Percentiles rank a stretch among this genome's conserved stretches.
Conservation (phyloP, 2,329 filamentous ascomycete species). For the Cercospora janseana region DNA sequence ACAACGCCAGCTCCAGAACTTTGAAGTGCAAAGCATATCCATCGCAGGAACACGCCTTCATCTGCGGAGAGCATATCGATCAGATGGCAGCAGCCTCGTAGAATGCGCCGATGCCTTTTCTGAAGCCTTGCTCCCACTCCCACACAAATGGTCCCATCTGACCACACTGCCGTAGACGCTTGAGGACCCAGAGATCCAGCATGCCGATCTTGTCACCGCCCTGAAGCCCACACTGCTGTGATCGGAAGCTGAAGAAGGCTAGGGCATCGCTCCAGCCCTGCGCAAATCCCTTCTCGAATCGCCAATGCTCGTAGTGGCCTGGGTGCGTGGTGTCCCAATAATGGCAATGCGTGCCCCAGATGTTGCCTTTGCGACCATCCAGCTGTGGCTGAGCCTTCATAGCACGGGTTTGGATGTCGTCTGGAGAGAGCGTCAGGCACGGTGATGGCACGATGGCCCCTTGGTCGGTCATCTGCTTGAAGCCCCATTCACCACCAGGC, state of each 20-base stretch:
- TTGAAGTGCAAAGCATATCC: no score
- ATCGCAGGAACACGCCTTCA: no score
- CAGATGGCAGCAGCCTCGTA: constrained; percentile 36
- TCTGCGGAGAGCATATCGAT: background rate
- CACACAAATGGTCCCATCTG: constrained; percentile 50
- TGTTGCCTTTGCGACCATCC: constrained; percentile 39
- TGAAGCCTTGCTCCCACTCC: constrained; percentile 52
- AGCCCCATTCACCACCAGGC: constrained; percentile 62
- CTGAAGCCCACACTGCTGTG: constrained; percentile 33
- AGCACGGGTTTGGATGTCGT: constrained; percentile 41
- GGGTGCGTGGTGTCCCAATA: constrained; percentile 53
- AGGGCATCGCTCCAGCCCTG: constrained; percentile 56
- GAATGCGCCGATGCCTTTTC: constrained; percentile 49
- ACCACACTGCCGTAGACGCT: constrained; percentile 53
- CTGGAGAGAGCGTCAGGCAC: constrained; percentile 39
- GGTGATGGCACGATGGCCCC: constrained; percentile 45
- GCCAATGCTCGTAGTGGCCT: constrained; percentile 51
- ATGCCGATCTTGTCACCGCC: constrained; percentile 56
- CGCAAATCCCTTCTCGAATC: constrained; percentile 57
- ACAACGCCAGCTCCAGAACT: no score
- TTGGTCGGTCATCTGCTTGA: constrained; percentile 52
- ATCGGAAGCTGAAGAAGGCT: constrained; percentile 51
- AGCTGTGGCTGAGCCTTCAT: constrained; percentile 43
- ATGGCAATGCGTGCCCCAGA: constrained; percentile 46
- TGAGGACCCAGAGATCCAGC: constrained; percentile 58